Percentiles rank a stretch among this genome's conserved stretches.
phyloP scores from a whole-genome alignment of 176 grass and related monocot genomes.

The Juncus effusus region DNA sequence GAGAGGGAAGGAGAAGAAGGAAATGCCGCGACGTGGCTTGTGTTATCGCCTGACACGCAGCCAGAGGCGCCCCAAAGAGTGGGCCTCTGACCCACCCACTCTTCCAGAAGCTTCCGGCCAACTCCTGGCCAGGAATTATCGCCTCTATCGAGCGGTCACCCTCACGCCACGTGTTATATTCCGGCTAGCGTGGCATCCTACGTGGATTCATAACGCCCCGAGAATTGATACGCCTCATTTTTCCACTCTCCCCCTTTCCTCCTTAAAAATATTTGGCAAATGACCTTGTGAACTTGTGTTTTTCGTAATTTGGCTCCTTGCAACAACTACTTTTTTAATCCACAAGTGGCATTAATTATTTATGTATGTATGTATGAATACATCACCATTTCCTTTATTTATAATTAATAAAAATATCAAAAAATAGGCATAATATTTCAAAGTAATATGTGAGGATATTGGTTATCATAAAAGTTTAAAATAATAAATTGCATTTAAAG shows the following conservation, averaged over 20 bases:
- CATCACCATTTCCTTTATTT: too few relatives aligned
- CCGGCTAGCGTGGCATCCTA: constrained; percentile 40
- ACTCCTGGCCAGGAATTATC: constrained; percentile 57
- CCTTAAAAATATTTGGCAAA: not conserved
- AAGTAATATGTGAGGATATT: too few relatives aligned
- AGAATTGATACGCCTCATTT: constrained; percentile 70
- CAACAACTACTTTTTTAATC: too few relatives aligned
- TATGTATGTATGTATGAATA: too few relatives aligned
- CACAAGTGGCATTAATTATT: not conserved
- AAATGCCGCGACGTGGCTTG: constrained; percentile 28
- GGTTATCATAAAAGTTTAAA: too few relatives aligned
- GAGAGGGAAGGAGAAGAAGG: too few relatives aligned
- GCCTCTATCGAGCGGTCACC: constrained; percentile 39
- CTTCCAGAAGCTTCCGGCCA: constrained; percentile 75
- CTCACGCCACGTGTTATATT: constrained; percentile 36
- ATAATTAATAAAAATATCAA: too few relatives aligned
- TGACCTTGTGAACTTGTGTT: not conserved
- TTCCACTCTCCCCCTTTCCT: constrained; percentile 37
- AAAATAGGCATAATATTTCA: too few relatives aligned
- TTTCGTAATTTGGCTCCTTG: not conserved
- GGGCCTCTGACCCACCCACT: constrained; percentile 21
- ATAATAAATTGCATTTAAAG: too few relatives aligned
- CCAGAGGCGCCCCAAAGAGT: not conserved
- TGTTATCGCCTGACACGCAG: constrained; percentile 22
- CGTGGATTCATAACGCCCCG: constrained; percentile 48